These are phyloP conservation scores for Fusarium redolens DNA, from an alignment of 2,329 filamentous ascomycete species.

Conservation along the genomic window DNA sequence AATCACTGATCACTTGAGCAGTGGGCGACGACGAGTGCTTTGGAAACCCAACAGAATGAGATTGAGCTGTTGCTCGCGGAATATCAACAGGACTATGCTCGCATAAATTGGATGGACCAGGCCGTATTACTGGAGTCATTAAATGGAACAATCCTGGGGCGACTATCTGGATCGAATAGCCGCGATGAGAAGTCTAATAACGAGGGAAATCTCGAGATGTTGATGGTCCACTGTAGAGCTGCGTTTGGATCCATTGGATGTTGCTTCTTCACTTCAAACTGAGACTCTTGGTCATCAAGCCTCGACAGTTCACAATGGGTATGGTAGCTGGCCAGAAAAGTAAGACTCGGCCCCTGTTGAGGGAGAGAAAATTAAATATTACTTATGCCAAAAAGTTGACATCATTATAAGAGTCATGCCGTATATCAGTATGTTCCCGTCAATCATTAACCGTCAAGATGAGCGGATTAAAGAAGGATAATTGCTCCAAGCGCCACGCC, in stretches of 20 bases:
- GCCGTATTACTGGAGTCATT: not conserved
- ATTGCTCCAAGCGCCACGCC: constrained; percentile 18
- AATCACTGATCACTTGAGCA: accelerated
- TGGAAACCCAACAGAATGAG: not conserved
- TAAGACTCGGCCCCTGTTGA: accelerated
- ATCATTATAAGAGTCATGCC: not conserved
- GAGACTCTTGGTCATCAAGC: not conserved
- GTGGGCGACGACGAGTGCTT: not conserved
- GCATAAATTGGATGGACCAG: constrained; percentile 6
- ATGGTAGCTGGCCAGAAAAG: accelerated
- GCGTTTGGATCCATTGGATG: not conserved
- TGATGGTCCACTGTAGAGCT: not conserved
- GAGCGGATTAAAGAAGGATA: not conserved
- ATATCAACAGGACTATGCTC: constrained; percentile 14
- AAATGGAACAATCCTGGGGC: accelerated
- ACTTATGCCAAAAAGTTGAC: not conserved
- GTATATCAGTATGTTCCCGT: not conserved
- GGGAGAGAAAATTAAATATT: not conserved
- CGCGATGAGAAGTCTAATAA: not conserved
- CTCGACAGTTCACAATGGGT: accelerated
- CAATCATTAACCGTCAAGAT: not conserved
- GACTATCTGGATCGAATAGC: not conserved
- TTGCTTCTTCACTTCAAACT: not conserved
- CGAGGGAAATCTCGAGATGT: not conserved
- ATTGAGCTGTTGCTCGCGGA: not conserved